These are phyloP conservation scores for Lactifluus pinguis DNA, from an alignment of 768 basidiomycete genomes.

Conservation along the genomic window DNA sequence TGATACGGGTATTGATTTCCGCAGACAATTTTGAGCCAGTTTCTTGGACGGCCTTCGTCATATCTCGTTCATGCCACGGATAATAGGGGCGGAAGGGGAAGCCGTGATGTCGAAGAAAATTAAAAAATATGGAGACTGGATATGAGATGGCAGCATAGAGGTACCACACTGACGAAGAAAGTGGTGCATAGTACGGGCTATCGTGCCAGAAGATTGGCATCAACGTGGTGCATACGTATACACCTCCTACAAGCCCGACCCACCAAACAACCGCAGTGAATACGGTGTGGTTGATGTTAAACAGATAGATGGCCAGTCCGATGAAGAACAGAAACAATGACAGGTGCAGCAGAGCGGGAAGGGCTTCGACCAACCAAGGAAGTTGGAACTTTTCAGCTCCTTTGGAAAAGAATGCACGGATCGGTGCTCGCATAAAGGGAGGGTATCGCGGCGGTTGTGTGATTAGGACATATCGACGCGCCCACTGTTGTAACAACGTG, in stretches of 20 bases:
- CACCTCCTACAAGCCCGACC: background rate
- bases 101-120: background rate
- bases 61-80: too few relatives aligned
- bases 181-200: too few relatives aligned
- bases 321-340: background rate
- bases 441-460: background rate
- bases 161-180: background rate
- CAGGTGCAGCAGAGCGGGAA: background rate
- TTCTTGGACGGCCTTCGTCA: background rate
- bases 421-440: too few relatives aligned
- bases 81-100: too few relatives aligned
- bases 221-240: background rate
- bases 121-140: background rate
- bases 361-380: background rate
- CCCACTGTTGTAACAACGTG: background rate
- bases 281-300: background rate
- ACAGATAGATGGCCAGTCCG: background rate
- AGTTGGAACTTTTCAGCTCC: background rate
- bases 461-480: background rate
- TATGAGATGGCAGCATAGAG: background rate
- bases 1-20: background rate
- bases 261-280: background rate
- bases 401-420: background rate
- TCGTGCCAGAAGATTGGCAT: too few relatives aligned
- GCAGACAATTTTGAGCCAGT: background rate